Percentiles rank a stretch among this genome's conserved stretches.
These are phyloP conservation scores for Piedraia hortae DNA, from an alignment of 2,329 filamentous ascomycete species.

Conservation along the genomic window DNA sequence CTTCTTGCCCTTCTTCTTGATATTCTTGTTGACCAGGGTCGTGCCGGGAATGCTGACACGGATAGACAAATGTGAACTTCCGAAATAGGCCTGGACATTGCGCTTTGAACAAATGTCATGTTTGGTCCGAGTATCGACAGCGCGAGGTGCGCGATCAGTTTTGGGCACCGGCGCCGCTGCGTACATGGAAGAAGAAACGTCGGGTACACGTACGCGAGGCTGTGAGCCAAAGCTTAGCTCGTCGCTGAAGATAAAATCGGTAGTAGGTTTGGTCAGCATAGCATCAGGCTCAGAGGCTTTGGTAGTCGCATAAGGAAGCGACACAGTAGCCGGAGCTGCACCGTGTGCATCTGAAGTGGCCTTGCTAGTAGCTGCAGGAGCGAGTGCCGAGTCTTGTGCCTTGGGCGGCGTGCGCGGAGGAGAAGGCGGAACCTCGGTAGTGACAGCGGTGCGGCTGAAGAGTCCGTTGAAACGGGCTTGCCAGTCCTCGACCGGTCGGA, in stretches of 20 bases:
- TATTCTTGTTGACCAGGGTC: slow-evolving; percentile 5
- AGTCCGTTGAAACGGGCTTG: slow-evolving; percentile 64
- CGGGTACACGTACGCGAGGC: slow-evolving; percentile 12
- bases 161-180: slow-evolving; percentile 5
- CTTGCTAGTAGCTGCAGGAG: slow-evolving; percentile 36
- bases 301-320: slow-evolving; percentile 23
- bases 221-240: slow-evolving; percentile 21
- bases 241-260: slow-evolving; percentile 17
- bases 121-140: slow-evolving; percentile 2
- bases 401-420: slow-evolving; percentile 15
- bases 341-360: slow-evolving; percentile 30
- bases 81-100: slow-evolving; percentile 1
- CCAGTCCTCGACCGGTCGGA: slow-evolving; percentile 34
- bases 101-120: neutral
- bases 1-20: too few relatives aligned
- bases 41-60: slow-evolving; percentile 8
- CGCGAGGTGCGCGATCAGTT: slow-evolving; percentile 3
- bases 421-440: slow-evolving; percentile 13
- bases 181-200: slow-evolving; percentile 2
- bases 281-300: slow-evolving; percentile 11
- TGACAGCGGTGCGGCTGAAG: slow-evolving; percentile 31
- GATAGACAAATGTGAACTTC: slow-evolving; percentile 5
- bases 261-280: slow-evolving; percentile 15
- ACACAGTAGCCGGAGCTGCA: slow-evolving; percentile 34
- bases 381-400: slow-evolving; percentile 19